Evolutionary conservation across 768 basidiomycete genomes (phyloP).

Genomic region (Rhodosporidiobolus sp.): DNA sequence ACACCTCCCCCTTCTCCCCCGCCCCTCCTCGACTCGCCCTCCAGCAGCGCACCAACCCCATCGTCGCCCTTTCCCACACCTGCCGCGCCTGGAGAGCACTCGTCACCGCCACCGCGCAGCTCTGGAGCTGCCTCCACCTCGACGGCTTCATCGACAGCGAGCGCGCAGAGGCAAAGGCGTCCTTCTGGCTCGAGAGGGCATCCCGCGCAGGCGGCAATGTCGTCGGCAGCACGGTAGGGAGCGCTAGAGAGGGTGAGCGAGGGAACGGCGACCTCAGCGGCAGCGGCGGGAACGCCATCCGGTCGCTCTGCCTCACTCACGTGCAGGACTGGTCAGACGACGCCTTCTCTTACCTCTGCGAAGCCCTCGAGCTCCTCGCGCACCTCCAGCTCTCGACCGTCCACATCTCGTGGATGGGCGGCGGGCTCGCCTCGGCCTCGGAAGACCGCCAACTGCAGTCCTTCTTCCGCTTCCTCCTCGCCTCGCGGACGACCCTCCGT

Average conservation of each 20-base stretch:
- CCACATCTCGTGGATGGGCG: slow-evolving; percentile 10
- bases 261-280: neutral
- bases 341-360: slow-evolving; percentile 7
- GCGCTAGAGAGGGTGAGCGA: neutral
- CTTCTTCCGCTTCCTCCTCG: slow-evolving; percentile 5
- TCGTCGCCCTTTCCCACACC: neutral
- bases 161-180: slow-evolving; percentile 2
- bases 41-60: slow-evolving; percentile 3
- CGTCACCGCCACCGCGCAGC: neutral
- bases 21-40: neutral
- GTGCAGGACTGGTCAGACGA: slow-evolving; percentile 7
- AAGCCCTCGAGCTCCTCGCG: slow-evolving; percentile 8
- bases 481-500: neutral
- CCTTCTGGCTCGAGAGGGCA: neutral
- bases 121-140: slow-evolving; percentile 1
- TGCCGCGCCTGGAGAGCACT: neutral
- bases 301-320: neutral
- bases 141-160: slow-evolving; percentile 10
- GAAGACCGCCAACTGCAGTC: slow-evolving; percentile 3
- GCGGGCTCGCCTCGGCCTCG: neutral
- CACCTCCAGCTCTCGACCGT: neutral
- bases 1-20: neutral
- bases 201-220: too few species aligned
- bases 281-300: neutral
- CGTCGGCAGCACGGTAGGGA: neutral